phyloP scores from a whole-genome alignment of 1,284 basidiomycete genomes.

The Pseudozyma hubeiensis region DNA sequence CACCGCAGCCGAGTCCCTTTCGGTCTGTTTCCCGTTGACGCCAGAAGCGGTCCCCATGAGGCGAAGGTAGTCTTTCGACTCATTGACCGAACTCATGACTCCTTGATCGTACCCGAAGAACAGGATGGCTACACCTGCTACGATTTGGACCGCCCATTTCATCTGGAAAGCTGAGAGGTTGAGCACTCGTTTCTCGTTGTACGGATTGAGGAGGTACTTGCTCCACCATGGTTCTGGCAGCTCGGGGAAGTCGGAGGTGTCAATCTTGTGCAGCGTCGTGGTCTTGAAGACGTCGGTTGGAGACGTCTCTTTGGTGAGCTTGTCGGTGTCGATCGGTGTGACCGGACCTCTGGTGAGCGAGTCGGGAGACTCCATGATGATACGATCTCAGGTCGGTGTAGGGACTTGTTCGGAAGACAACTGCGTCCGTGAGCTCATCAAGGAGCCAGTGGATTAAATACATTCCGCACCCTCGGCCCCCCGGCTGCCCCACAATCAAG shows the following conservation, averaged over 20 bases:
- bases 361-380: slow-evolving; percentile 23
- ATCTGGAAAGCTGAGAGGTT: slow-evolving; percentile 28
- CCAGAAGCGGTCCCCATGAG: slow-evolving; percentile 35
- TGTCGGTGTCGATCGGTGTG: slow-evolving; percentile 12
- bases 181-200: slow-evolving; percentile 31
- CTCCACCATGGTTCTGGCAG: slow-evolving; percentile 27
- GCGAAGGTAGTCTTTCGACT: slow-evolving; percentile 30
- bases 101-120: slow-evolving; percentile 43
- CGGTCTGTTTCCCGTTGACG: slow-evolving; percentile 20
- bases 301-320: slow-evolving; percentile 13
- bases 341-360: slow-evolving; percentile 19
- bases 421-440: too few species aligned
- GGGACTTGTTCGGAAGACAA: too few species aligned
- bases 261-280: slow-evolving; percentile 3
- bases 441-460: too few species aligned
- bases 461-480: too few species aligned
- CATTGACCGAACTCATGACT: slow-evolving; percentile 34
- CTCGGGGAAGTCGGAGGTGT: slow-evolving; percentile 24
- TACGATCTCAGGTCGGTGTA: too few species aligned
- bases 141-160: slow-evolving; percentile 39
- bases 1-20: slow-evolving; percentile 19
- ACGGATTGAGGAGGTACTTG: slow-evolving; percentile 24
- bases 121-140: slow-evolving; percentile 28
- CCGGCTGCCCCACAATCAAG: too few species aligned
- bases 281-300: slow-evolving; percentile 11